Percentiles rank a stretch among this genome's conserved stretches.
phyloP scores from a whole-genome alignment of 2,329 filamentous ascomycete species.

The Cytospora chrysosperma region DNA sequence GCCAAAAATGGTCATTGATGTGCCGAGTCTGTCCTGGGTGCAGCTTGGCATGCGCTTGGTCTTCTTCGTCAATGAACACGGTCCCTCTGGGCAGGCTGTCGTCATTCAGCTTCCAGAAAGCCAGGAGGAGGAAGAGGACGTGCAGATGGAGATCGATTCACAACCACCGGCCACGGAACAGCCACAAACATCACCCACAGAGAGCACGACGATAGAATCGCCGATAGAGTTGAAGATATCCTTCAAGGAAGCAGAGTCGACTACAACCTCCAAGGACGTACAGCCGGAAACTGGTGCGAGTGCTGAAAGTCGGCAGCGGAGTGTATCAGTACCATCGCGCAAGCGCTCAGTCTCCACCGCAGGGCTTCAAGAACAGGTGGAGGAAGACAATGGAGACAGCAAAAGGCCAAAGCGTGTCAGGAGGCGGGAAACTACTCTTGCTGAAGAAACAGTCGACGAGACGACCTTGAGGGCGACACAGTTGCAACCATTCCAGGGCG shows the following conservation, averaged over 20 bases:
- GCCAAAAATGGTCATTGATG: slow-evolving; percentile 31
- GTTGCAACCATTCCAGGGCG: slow-evolving; percentile 56
- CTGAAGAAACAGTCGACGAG: slow-evolving; percentile 53
- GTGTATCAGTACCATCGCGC: slow-evolving; percentile 45
- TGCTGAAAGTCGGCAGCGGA: slow-evolving; percentile 31
- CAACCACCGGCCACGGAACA: slow-evolving; percentile 31
- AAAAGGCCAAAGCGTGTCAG: slow-evolving; percentile 67
- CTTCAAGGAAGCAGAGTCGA: slow-evolving; percentile 5
- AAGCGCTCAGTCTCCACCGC: slow-evolving; percentile 64
- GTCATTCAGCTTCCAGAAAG: slow-evolving; percentile 39
- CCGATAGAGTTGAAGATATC: slow-evolving; percentile 1
- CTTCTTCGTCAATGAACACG: slow-evolving; percentile 35
- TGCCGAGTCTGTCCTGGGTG: slow-evolving; percentile 41
- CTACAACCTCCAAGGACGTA: slow-evolving; percentile 1
- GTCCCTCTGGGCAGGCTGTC: slow-evolving; percentile 37
- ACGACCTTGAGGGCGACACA: slow-evolving; percentile 53
- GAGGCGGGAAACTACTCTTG: slow-evolving; percentile 54
- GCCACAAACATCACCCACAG: slow-evolving; percentile 9
- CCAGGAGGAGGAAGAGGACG: slow-evolving; percentile 34
- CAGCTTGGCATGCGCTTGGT: slow-evolving; percentile 44
- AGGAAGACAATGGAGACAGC: slow-evolving; percentile 57
- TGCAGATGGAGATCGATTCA: slow-evolving; percentile 40
- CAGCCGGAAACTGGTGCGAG: slow-evolving; percentile 9
- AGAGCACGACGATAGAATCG: slow-evolving; percentile 11
- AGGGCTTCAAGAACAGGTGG: slow-evolving; percentile 53